Conservation (phyloP, 768 basidiomycete genomes). For the Coprinopsis cinerea region DNA sequence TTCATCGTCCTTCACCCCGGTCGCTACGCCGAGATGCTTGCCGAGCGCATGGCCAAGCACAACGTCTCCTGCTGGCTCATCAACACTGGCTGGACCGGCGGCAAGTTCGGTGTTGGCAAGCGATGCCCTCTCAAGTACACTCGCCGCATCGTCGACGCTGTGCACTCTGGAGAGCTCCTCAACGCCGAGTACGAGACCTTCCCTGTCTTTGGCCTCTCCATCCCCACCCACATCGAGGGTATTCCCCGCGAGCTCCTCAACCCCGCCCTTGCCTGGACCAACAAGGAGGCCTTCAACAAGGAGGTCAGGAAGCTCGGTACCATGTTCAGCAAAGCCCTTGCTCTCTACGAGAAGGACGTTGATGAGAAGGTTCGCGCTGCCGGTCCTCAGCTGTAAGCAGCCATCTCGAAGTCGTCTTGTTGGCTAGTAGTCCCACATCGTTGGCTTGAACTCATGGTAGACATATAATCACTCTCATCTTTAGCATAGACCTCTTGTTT, state of each 20-base stretch:
- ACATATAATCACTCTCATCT: too few species aligned
- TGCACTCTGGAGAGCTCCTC: constrained; percentile 89
- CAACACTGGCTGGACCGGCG: constrained; percentile 97
- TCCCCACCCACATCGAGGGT: constrained; percentile 79
- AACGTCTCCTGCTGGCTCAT: constrained; percentile 95
- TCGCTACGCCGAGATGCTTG: constrained; percentile 96
- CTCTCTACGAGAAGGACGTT: constrained; percentile 85
- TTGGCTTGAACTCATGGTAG: too few species aligned
- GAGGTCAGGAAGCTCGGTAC: constrained; percentile 83
- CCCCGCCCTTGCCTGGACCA: constrained; percentile 80
- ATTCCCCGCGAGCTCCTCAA: constrained; percentile 90
- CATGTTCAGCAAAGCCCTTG: constrained; percentile 95
- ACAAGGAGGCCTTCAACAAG: constrained; percentile 84
- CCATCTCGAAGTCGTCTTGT: background rate
- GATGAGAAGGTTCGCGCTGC: constrained; percentile 73
- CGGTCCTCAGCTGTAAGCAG: constrained; percentile 44
- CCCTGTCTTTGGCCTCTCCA: constrained; percentile 73
- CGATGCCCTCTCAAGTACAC: constrained; percentile 97
- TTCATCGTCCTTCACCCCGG: constrained; percentile 98
- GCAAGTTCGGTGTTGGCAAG: constrained; percentile 87
- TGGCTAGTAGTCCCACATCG: too few species aligned
- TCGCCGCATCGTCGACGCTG: constrained; percentile 92
- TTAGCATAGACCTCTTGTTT: too few species aligned
- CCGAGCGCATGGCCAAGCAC: constrained; percentile 85
- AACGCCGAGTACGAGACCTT: constrained; percentile 85